Percentiles rank a stretch among this genome's conserved stretches.
Evolutionary conservation across 495 filamentous ascomycete genomes (phyloP).

Genomic region (Aspergillus leporis): DNA sequence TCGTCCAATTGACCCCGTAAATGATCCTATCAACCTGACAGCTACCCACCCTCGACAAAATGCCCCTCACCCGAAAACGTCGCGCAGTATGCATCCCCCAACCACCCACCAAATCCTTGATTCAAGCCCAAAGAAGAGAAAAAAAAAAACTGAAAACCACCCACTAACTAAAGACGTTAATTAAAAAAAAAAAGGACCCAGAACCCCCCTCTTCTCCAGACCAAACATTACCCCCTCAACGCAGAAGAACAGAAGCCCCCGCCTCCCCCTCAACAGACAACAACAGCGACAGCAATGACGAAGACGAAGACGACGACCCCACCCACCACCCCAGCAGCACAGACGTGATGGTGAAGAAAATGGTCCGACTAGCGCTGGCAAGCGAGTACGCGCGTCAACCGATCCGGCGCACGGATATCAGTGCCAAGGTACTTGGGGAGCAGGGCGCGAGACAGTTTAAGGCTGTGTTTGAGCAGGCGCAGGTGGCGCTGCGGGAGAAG

Average conservation of each 20-base stretch:
- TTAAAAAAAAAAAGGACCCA: background rate
- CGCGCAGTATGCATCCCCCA: constrained; percentile 30
- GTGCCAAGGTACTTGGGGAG: constrained; percentile 58
- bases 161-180: background rate
- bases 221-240: constrained; percentile 20
- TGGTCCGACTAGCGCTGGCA: constrained; percentile 85
- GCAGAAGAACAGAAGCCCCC: constrained; percentile 14
- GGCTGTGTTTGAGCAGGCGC: constrained; percentile 65
- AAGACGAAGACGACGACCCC: constrained; percentile 31
- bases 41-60: constrained; percentile 14
- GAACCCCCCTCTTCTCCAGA: background rate
- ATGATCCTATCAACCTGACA: background rate
- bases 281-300: constrained; percentile 18
- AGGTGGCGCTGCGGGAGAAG: constrained; percentile 58
- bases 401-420: constrained; percentile 77
- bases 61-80: constrained; percentile 41
- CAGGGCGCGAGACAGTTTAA: constrained; percentile 60
- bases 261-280: constrained; percentile 12
- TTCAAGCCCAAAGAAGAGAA: constrained; percentile 13
- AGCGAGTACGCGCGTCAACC: constrained; percentile 83
- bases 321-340: constrained; percentile 41
- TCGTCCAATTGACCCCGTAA: constrained; percentile 12
- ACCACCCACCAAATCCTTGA: background rate
- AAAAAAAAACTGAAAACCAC: background rate
- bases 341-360: constrained; percentile 78